Evolutionary conservation across 2,329 filamentous ascomycete species (phyloP).

Genomic region (Ophiostoma montium): DNA sequence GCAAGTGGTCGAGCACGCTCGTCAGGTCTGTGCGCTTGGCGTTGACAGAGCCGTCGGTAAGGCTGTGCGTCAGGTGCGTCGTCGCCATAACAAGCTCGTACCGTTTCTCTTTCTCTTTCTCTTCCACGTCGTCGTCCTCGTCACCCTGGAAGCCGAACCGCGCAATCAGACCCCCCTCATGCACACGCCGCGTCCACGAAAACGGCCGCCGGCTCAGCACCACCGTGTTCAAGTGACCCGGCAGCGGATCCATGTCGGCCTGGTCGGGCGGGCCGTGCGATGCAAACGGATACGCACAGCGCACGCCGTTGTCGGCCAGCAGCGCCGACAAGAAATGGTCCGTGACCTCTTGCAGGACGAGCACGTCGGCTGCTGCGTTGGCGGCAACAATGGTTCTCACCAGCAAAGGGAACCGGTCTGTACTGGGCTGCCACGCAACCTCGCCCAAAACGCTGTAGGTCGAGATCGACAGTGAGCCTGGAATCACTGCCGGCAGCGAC

Average conservation of each 20-base stretch:
- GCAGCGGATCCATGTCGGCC: slow-evolving; percentile 36
- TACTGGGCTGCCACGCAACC: slow-evolving; percentile 31
- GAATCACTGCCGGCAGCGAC: not conserved
- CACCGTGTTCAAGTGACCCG: slow-evolving; percentile 46
- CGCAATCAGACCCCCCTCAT: slow-evolving; percentile 43
- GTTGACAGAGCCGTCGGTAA: slow-evolving; percentile 42
- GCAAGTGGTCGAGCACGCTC: slow-evolving; percentile 32
- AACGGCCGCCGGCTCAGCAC: slow-evolving; percentile 43
- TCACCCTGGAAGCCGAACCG: slow-evolving; percentile 17
- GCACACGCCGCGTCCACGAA: slow-evolving; percentile 37
- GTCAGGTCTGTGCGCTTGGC: slow-evolving; percentile 43
- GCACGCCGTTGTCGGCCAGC: slow-evolving; percentile 31
- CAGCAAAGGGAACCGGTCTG: slow-evolving; percentile 27
- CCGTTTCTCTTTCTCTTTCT: no score
- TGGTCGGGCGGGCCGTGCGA: slow-evolving; percentile 43
- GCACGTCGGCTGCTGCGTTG: slow-evolving; percentile 29
- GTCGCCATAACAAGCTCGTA: slow-evolving; percentile 36
- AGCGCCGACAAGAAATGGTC: slow-evolving; percentile 47
- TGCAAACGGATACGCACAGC: slow-evolving; percentile 36
- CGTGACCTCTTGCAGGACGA: slow-evolving; percentile 49
- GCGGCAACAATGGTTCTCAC: slow-evolving; percentile 29
- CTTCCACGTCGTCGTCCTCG: not conserved
- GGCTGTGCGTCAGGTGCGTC: slow-evolving; percentile 47
- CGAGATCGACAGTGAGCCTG: slow-evolving; percentile 22
- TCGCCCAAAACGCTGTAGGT: slow-evolving; percentile 41